phyloP scores from a whole-genome alignment of 305 asterid species.

The Nicotiana rustica region DNA sequence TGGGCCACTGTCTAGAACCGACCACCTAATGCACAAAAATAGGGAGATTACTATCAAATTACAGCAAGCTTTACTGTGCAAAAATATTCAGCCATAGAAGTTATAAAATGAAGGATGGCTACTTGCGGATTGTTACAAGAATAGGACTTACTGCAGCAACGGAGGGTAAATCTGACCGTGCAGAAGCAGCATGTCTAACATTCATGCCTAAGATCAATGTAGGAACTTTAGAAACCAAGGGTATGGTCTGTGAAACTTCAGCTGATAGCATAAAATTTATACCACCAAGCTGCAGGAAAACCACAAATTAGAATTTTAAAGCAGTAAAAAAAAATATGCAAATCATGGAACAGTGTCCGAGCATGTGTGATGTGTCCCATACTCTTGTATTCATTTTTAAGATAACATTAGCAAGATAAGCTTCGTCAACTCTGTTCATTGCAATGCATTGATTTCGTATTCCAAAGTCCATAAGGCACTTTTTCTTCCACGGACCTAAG shows the following conservation, averaged over 20 bases:
- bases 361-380: not conserved
- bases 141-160: conserved; percentile 51
- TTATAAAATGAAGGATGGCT: not conserved
- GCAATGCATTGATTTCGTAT: conserved; percentile 55
- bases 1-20: conserved; percentile 59
- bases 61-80: not conserved
- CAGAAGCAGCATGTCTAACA: conserved; percentile 38
- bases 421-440: conserved; percentile 46
- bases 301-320: not conserved
- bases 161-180: conserved; percentile 45
- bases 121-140: not conserved
- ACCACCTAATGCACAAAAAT: conserved; percentile 48
- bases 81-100: not conserved
- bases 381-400: conserved; percentile 61
- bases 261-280: conserved; percentile 45
- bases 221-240: conserved; percentile 48
- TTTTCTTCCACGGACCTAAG: conserved; percentile 64
- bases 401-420: conserved; percentile 49
- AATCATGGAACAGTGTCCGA: conserved; percentile 11
- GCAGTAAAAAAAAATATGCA: not conserved
- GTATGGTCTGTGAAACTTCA: conserved; percentile 42
- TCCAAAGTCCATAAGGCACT: conserved; percentile 54
- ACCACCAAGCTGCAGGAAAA: conserved; percentile 49
- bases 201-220: conserved; percentile 54
- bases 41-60: not conserved